Base-by-base conservation (phyloP, 2,329 filamentous ascomycete species). In the Chrysosporium keratinophilum region DNA sequence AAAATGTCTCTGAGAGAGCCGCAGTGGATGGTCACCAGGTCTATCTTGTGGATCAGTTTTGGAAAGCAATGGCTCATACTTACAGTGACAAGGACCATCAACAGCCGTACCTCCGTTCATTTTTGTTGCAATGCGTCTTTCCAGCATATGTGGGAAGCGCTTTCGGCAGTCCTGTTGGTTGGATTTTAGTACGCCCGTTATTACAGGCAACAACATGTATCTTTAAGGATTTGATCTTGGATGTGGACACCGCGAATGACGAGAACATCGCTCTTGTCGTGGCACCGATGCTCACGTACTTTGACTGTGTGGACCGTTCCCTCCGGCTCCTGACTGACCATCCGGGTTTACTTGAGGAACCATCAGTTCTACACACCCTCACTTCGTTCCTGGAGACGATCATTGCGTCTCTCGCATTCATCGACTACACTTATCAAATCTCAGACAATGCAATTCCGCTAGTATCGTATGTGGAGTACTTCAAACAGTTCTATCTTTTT, bases 1-100 rank as follows among this genome's bases (percentile, higher is more conserved):
- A 82, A 52, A 77, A 76, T 4, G 75, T 83, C 5, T 76, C 74
- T 11, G 79, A 82, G 62, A 71, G 79, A 52, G 79, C 80, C 0
- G 77, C 78, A 1, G 65, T 77, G 5, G 80, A 83, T 54, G 69
- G 72, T n/a, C 74, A 81, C 57, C 80, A 82, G 58, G 58, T 59
- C 1, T 80, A 81, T 60, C 71, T 84, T 7, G 69, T 76, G 50
- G 67, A 72, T 9, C 80, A 83, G 59, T 64, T 83, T 3, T 67
- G 69, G 39, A 69, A 70, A 1, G 77, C 78, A 2, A 74, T 81
- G 62, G 67, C 65, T 23, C 67, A 69, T 3, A 67, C 64, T 0
- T 67, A 70, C 34, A 77, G 79, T 58, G 54, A 59, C 3, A 74
- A 74, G 9, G 60, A 66, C 40, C 44, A 59, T 1, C 57, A 61